phyloP scores from a whole-genome alignment of 2,329 filamentous ascomycete species.

The Fusarium metavorans region DNA sequence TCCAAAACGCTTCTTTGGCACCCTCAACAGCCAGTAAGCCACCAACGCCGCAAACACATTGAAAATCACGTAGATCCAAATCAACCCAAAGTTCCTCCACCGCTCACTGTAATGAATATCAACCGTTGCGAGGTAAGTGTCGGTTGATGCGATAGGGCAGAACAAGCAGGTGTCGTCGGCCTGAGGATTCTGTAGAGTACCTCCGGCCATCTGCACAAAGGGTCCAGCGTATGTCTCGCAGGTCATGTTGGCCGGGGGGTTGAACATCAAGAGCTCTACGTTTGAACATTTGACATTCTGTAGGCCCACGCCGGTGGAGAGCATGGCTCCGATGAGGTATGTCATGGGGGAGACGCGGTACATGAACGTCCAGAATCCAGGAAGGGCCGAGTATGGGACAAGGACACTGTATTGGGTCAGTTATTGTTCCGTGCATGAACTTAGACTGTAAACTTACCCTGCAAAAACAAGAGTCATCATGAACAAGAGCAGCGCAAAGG shows the following conservation, averaged over 20 bases:
- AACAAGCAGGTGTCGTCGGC: constrained; percentile 2
- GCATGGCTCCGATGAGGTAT: constrained; percentile 20
- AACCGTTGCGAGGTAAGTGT: background rate
- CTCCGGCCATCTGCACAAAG: constrained; percentile 59
- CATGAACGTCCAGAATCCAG: constrained; percentile 28
- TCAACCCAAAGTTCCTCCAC: constrained; percentile 20
- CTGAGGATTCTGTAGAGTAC: constrained; percentile 56
- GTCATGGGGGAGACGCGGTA: constrained; percentile 22
- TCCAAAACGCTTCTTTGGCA: constrained; percentile 9
- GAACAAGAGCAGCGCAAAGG: constrained; percentile 55
- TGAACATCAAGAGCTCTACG: constrained; percentile 4
- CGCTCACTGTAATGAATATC: constrained; percentile 9
- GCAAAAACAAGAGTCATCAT: constrained; percentile 39
- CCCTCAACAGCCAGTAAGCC: constrained; percentile 21
- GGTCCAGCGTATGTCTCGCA: constrained; percentile 62
- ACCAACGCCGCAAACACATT: constrained; percentile 2
- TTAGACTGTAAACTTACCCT: constrained; percentile 50
- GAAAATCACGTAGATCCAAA: constrained; percentile 13
- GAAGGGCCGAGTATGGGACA: background rate
- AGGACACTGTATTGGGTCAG: background rate
- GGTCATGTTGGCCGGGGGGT: constrained; percentile 49
- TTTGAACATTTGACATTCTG: background rate
- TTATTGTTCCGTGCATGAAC: constrained; percentile 60
- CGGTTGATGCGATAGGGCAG: constrained; percentile 4
- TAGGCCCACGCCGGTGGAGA: constrained; percentile 4